A percentile compares a stretch with the other conserved stretches of the same genome.
Conservation (phyloP, 1,284 basidiomycete species). For the Malassezia pachydermatis region DNA sequence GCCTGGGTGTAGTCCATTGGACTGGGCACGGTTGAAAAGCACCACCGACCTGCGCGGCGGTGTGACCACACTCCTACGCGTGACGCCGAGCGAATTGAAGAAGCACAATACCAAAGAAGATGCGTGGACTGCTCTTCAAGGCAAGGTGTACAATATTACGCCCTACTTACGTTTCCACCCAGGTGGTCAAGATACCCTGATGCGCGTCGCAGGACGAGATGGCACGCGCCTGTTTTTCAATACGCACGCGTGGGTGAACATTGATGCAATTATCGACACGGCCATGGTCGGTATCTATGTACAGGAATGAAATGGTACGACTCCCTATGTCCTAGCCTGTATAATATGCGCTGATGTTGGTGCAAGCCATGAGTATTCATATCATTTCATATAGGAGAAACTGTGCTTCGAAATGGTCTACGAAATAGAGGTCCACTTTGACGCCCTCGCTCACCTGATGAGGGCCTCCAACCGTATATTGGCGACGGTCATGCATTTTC, state of each 20-base stretch:
- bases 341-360: too few species aligned
- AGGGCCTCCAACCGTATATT: too few species aligned
- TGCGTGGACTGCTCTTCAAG: conserved; percentile 84
- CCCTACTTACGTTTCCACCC: conserved; percentile 85
- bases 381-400: too few species aligned
- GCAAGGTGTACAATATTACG: conserved; percentile 94
- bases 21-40: conserved; percentile 78
- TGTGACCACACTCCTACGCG: conserved; percentile 53
- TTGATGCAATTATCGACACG: conserved; percentile 81
- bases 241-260: conserved; percentile 81
- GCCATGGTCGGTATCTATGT: conserved; percentile 82
- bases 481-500: too few species aligned
- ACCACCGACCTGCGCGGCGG: conserved; percentile 50
- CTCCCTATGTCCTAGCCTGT: too few species aligned
- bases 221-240: conserved; percentile 75
- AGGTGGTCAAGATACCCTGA: conserved; percentile 81
- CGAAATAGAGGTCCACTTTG: too few species aligned
- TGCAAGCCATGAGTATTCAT: too few species aligned
- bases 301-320: too few species aligned
- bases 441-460: too few species aligned
- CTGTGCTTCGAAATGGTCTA: too few species aligned
- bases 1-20: conserved; percentile 81
- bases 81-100: conserved; percentile 74
- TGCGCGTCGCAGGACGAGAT: conserved; percentile 91
- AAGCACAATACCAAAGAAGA: conserved; percentile 72